phyloP scores from a whole-genome alignment of 352 stramenopile genomes.

The Globisporangium carolinianum region DNA sequence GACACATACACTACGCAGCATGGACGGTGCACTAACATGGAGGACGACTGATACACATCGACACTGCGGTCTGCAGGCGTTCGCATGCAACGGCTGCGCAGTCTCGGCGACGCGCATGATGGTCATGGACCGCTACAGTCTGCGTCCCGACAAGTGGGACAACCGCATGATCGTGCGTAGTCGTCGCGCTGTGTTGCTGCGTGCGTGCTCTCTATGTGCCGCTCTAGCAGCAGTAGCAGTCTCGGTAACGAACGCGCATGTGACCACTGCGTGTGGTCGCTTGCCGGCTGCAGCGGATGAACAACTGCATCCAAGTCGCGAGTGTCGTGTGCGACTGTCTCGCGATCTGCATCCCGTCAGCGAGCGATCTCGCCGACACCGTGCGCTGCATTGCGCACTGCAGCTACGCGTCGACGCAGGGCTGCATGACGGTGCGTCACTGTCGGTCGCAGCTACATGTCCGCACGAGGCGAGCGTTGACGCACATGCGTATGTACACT shows the following conservation, averaged over 20 bases:
- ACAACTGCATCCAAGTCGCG: conserved; percentile 88
- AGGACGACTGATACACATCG: neutral
- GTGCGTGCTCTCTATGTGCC: neutral
- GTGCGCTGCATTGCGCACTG: conserved; percentile 87
- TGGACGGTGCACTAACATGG: neutral
- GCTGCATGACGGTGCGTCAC: conserved; percentile 86
- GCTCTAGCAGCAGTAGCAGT: no score
- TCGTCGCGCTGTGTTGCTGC: neutral
- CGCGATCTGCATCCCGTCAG: conserved; percentile 61
- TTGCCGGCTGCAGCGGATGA: conserved; percentile 13
- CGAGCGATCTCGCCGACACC: conserved; percentile 65
- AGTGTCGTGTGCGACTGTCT: conserved; percentile 75
- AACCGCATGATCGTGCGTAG: conserved; percentile 88
- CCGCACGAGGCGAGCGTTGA: no score
- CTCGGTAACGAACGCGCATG: neutral
- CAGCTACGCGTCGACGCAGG: conserved; percentile 88
- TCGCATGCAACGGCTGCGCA: conserved; percentile 83
- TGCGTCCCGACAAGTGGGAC: conserved; percentile 91
- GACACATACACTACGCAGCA: no score
- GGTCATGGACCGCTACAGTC: conserved; percentile 87
- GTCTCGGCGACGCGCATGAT: conserved; percentile 87
- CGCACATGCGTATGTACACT: neutral
- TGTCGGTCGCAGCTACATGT: no score
- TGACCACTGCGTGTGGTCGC: conserved; percentile 6
- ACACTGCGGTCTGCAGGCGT: conserved; percentile 21